A percentile compares a stretch with the other conserved stretches of the same genome.
Conservation (phyloP, 2,329 filamentous ascomycete species). For the Aspergillus sp. region DNA sequence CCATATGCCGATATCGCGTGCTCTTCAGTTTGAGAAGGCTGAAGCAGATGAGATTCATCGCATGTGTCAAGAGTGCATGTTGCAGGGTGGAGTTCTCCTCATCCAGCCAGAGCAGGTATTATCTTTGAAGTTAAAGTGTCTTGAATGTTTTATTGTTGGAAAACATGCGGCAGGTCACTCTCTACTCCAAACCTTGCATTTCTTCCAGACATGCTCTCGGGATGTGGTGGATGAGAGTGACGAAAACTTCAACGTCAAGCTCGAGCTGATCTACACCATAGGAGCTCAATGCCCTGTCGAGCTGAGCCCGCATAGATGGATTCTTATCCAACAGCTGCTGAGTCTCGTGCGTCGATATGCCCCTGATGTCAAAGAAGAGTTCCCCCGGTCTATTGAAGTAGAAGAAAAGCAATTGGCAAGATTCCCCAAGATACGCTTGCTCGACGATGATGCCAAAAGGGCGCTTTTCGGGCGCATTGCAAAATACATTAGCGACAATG, state of each 20-base stretch:
- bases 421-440: conserved; percentile 45
- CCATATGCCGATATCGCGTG: conserved; percentile 43
- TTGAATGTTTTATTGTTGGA: conserved; percentile 37
- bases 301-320: conserved; percentile 50
- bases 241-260: conserved; percentile 53
- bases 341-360: conserved; percentile 33
- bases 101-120: conserved; percentile 57
- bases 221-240: conserved; percentile 61
- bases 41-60: conserved; percentile 31
- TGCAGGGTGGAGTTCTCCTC: conserved; percentile 48
- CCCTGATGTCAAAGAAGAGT: conserved; percentile 15
- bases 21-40: conserved; percentile 25
- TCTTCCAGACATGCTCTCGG: conserved; percentile 23
- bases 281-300: conserved; percentile 47
- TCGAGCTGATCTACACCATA: conserved; percentile 57
- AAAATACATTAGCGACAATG: conserved; percentile 35
- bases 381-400: conserved; percentile 40
- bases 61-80: conserved; percentile 42
- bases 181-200: conserved; percentile 5
- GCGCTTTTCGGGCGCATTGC: conserved; percentile 20
- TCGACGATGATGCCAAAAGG: conserved; percentile 33
- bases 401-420: conserved; percentile 20
- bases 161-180: conserved; percentile 5
- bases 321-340: conserved; percentile 47
- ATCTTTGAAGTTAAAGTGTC: conserved; percentile 55